Percentiles rank a stretch among this genome's conserved stretches.
Evolutionary conservation across 2,329 filamentous ascomycete species (phyloP).

Genomic region (Fusarium coicis): DNA sequence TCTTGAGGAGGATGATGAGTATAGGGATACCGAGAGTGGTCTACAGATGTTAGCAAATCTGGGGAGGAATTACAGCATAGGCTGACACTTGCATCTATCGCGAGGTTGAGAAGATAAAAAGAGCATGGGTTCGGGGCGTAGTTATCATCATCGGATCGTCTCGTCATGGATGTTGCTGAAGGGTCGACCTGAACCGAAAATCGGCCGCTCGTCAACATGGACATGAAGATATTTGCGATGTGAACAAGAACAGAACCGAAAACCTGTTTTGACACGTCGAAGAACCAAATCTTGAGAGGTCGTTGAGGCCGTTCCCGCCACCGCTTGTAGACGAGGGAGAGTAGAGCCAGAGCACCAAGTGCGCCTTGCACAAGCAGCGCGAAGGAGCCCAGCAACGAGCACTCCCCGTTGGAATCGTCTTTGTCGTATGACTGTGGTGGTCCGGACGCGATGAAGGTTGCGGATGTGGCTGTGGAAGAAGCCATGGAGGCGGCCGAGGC

Average conservation of each 20-base stretch:
- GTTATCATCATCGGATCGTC: slow-evolving; percentile 61
- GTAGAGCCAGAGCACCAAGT: slow-evolving; percentile 82
- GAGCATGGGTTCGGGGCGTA: slow-evolving; percentile 91
- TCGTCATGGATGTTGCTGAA: slow-evolving; percentile 48
- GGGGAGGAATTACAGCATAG: neutral
- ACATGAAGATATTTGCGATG: slow-evolving; percentile 93
- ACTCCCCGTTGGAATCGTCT: slow-evolving; percentile 75
- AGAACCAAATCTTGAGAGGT: slow-evolving; percentile 96
- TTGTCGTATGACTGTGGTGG: slow-evolving; percentile 50
- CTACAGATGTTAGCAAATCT: slow-evolving; percentile 57
- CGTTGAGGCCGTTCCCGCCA: slow-evolving; percentile 92
- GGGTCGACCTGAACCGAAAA: slow-evolving; percentile 74
- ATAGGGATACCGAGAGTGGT: slow-evolving; percentile 97
- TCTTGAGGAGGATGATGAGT: slow-evolving; percentile 84
- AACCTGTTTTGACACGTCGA: slow-evolving; percentile 97
- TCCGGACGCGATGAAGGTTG: slow-evolving; percentile 27
- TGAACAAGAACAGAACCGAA: slow-evolving; percentile 93
- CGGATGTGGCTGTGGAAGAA: slow-evolving; percentile 40
- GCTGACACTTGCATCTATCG: slow-evolving; percentile 82
- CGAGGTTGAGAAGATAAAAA: slow-evolving; percentile 93
- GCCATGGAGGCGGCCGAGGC: slow-evolving; percentile 45
- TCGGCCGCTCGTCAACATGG: slow-evolving; percentile 90
- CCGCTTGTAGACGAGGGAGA: slow-evolving; percentile 91
- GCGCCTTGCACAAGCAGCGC: slow-evolving; percentile 90
- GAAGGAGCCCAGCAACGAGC: slow-evolving; percentile 88